Percentiles rank a stretch among this genome's conserved stretches.
These are phyloP conservation scores for Helicostylum pulchrum DNA, from an alignment of 192 early-diverging fungal species.

Conservation along the genomic window DNA sequence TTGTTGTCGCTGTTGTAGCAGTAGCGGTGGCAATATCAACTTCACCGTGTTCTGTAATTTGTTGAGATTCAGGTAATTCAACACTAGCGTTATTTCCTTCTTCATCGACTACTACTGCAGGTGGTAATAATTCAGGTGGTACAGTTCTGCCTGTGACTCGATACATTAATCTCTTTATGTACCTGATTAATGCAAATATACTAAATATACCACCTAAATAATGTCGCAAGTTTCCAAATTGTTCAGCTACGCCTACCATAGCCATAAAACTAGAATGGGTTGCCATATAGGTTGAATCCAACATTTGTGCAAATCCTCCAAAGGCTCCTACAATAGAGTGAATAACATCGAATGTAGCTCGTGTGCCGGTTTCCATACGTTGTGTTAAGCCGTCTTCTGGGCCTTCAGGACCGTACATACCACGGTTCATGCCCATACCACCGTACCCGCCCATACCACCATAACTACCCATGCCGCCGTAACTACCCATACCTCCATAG, in stretches of 20 bases:
- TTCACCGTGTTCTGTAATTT: constrained; percentile 54
- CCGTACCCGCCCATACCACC: constrained; percentile 49
- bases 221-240: constrained; percentile 83
- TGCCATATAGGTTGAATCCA: constrained; percentile 97
- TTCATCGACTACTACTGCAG: background rate
- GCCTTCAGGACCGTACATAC: constrained; percentile 27
- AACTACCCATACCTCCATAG: constrained; percentile 31
- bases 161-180: constrained; percentile 61
- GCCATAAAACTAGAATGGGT: constrained; percentile 93
- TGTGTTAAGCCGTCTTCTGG: constrained; percentile 68
- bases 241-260: constrained; percentile 97
- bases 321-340: constrained; percentile 94
- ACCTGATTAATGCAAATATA: constrained; percentile 71
- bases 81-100: constrained; percentile 47
- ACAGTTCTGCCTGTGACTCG: constrained; percentile 61
- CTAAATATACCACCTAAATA: constrained; percentile 86
- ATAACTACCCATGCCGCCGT: constrained; percentile 38
- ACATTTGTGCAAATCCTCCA: constrained; percentile 96
- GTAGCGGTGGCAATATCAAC: constrained; percentile 18
- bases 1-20: background rate
- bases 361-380: constrained; percentile 85
- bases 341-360: constrained; percentile 87
- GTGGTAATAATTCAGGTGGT: constrained; percentile 51
- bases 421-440: constrained; percentile 35
- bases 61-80: background rate